A percentile compares a stretch with the other conserved stretches of the same genome.
phyloP scores from a whole-genome alignment of 495 filamentous ascomycete species.

The Amniculicola lignicola region DNA sequence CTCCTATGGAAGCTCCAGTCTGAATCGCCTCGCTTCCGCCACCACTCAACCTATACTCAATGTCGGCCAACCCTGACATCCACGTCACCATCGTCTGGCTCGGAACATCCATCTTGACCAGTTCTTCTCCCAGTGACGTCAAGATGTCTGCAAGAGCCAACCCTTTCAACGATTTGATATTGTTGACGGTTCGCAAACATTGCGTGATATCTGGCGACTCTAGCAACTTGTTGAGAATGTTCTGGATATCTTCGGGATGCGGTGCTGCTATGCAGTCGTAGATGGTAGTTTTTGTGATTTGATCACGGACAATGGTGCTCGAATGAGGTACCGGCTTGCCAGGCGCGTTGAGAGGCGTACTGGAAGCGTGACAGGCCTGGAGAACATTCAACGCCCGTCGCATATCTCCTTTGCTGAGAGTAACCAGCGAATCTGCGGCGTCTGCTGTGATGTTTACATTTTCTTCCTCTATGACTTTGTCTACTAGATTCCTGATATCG shows the following conservation, averaged over 20 bases:
- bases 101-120: constrained; percentile 79
- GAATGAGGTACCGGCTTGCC: constrained; percentile 50
- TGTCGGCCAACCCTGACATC: constrained; percentile 86
- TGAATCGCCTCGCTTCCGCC: constrained; percentile 88
- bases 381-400: constrained; percentile 89
- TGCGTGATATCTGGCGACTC: constrained; percentile 79
- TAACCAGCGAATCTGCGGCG: constrained; percentile 76
- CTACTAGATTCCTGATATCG: constrained; percentile 79
- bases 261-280: constrained; percentile 97
- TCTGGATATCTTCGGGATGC: constrained; percentile 80
- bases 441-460: constrained; percentile 75
- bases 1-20: constrained; percentile 87
- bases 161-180: constrained; percentile 80
- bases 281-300: constrained; percentile 86
- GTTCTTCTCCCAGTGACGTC: constrained; percentile 74
- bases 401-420: constrained; percentile 93
- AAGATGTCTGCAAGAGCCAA: constrained; percentile 92
- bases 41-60: constrained; percentile 85
- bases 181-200: constrained; percentile 80
- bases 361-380: constrained; percentile 93
- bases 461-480: constrained; percentile 87
- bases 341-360: constrained; percentile 53
- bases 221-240: constrained; percentile 79
- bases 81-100: constrained; percentile 83
- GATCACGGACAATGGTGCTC: constrained; percentile 61